A percentile compares a stretch with the other conserved stretches of the same genome.
phyloP scores from a whole-genome alignment of 2,329 filamentous ascomycete genomes.

The Diaporthe sp. region DNA sequence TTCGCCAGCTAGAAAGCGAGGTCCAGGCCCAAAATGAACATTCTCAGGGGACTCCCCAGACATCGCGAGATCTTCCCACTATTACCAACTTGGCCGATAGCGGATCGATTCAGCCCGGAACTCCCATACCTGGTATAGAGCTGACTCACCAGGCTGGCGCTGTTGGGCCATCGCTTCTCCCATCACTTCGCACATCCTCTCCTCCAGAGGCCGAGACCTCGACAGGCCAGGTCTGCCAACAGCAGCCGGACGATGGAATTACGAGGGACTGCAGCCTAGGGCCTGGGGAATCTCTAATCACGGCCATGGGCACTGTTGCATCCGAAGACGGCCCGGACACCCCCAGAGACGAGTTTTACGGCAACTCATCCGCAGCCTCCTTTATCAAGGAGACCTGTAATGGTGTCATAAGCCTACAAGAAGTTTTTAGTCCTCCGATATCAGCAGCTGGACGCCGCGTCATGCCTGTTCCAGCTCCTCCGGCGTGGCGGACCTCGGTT shows the following conservation, averaged over 20 bases:
- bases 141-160: not conserved
- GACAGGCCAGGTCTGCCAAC: not conserved
- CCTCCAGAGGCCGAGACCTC: not conserved
- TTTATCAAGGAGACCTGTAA: conserved; percentile 53
- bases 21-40: not conserved
- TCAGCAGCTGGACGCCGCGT: not conserved
- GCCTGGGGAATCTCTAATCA: not conserved
- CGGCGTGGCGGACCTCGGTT: not conserved
- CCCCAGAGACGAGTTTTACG: conserved; percentile 50
- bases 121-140: not conserved
- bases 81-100: not conserved
- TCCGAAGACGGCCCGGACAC: not conserved
- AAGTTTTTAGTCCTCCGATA: conserved; percentile 50
- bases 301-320: not conserved
- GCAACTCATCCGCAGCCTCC: conserved; percentile 53
- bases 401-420: conserved; percentile 53
- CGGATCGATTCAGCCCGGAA: not conserved
- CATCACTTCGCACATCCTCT: not conserved
- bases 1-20: not conserved
- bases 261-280: not conserved
- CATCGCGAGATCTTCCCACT: not conserved
- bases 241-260: not conserved
- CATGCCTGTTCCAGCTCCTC: not conserved
- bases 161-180: not conserved
- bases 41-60: not conserved